Conservation (phyloP, 1,139 yeast genomes). For the Neolecta irregularis region DNA sequence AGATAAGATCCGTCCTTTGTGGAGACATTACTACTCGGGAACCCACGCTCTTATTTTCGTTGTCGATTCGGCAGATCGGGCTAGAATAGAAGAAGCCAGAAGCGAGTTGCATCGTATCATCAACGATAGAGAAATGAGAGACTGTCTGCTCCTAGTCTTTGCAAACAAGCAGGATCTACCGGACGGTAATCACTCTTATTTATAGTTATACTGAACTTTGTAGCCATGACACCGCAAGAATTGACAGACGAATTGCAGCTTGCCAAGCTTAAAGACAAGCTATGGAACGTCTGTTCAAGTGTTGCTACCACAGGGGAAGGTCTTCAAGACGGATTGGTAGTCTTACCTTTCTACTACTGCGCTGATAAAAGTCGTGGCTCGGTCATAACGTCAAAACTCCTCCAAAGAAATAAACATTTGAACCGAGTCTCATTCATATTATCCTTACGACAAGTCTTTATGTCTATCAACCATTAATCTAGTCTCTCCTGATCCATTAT, state of each 20-base stretch:
- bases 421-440: neutral
- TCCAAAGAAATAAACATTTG: neutral
- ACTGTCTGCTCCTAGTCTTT: slow-evolving; percentile 80
- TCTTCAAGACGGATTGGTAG: slow-evolving; percentile 58
- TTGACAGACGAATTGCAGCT: slow-evolving; percentile 72
- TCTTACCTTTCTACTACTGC: slow-evolving; percentile 58
- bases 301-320: slow-evolving; percentile 90
- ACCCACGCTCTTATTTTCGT: slow-evolving; percentile 48
- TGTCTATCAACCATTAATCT: neutral
- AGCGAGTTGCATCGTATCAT: slow-evolving; percentile 86
- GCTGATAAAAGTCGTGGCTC: slow-evolving; percentile 5
- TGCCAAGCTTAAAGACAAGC: slow-evolving; percentile 71
- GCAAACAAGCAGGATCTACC: slow-evolving; percentile 97
- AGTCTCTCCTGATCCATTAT: neutral
- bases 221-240: slow-evolving; percentile 78
- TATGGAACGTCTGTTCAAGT: slow-evolving; percentile 81
- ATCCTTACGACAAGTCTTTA: neutral
- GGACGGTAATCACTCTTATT: slow-evolving; percentile 33
- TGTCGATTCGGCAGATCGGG: slow-evolving; percentile 92
- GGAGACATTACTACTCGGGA: slow-evolving; percentile 85
- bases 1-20: slow-evolving; percentile 89
- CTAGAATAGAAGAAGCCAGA: slow-evolving; percentile 72
- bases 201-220: neutral
- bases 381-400: slow-evolving; percentile 4
- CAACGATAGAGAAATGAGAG: slow-evolving; percentile 79